These are phyloP conservation scores for Scutellaria baicalensis DNA, from an alignment of 257 asterid species.

Conservation along the genomic window DNA sequence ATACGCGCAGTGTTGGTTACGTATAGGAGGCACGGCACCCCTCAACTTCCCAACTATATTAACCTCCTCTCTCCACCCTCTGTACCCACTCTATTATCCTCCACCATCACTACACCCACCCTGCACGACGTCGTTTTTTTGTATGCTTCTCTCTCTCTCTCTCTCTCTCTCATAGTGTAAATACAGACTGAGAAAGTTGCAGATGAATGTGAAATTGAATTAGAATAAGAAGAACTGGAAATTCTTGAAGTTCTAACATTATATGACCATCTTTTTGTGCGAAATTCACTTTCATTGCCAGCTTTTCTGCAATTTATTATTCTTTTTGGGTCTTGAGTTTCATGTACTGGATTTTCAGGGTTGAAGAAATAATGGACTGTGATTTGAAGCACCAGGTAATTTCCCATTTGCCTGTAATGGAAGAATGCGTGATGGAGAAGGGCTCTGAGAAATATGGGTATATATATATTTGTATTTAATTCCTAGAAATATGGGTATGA, in stretches of 20 bases:
- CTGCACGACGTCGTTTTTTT: constrained; percentile 6
- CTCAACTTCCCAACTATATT: constrained; percentile 15
- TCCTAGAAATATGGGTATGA: neutral
- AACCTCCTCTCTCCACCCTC: constrained; percentile 11
- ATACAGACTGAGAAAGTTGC: neutral
- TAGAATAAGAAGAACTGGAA: neutral
- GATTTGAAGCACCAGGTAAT: constrained; percentile 16
- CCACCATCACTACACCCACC: neutral
- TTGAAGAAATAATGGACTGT: constrained; percentile 18
- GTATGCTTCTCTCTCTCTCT: neutral
- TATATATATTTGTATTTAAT: neutral
- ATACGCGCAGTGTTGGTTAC: neutral
- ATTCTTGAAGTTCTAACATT: neutral
- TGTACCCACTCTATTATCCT: neutral
- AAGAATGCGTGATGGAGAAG: constrained; percentile 16
- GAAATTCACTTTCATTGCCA: neutral
- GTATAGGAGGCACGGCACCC: neutral
- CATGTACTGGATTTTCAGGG: neutral
- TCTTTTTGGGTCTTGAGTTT: neutral
- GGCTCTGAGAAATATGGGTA: constrained; percentile 28
- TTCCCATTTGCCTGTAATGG: constrained; percentile 14
- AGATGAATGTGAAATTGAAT: neutral
- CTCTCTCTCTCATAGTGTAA: neutral
- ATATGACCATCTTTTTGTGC: neutral
- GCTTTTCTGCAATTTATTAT: neutral